Evolutionary conservation across 768 basidiomycete genomes (phyloP).

Genomic region (Tylopilus rubrobrunneus): DNA sequence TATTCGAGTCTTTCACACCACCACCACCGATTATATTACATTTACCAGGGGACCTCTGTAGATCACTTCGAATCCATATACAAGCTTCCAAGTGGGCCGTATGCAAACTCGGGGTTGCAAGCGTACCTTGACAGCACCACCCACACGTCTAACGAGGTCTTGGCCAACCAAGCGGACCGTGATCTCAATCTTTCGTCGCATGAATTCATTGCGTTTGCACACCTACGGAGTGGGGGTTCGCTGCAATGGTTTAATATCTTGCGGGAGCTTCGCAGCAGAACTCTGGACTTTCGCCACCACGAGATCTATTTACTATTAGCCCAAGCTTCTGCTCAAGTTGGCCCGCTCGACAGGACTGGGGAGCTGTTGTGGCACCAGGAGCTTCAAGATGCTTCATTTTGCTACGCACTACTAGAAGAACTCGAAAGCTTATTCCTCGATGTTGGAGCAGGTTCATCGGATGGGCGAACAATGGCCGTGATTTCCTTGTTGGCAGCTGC

Average conservation of each 20-base stretch:
- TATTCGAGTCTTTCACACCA: neutral
- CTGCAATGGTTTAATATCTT: slow-evolving; percentile 31
- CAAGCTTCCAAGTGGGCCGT: slow-evolving; percentile 30
- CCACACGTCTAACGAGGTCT: slow-evolving; percentile 41
- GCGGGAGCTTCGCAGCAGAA: slow-evolving; percentile 39
- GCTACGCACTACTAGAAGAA: slow-evolving; percentile 34
- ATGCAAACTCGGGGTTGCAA: slow-evolving; percentile 29
- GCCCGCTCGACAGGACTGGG: slow-evolving; percentile 18
- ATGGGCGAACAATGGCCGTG: slow-evolving; percentile 30
- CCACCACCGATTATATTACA: neutral
- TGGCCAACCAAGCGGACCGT: slow-evolving; percentile 41
- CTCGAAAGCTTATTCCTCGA: slow-evolving; percentile 32
- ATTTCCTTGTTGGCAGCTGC: slow-evolving; percentile 31
- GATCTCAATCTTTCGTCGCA: slow-evolving; percentile 39
- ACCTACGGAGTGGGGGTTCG: slow-evolving; percentile 39
- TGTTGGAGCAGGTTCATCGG: slow-evolving; percentile 41
- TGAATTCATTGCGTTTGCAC: slow-evolving; percentile 43
- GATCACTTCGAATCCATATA: slow-evolving; percentile 2
- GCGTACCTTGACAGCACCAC: slow-evolving; percentile 33
- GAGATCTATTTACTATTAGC: slow-evolving; percentile 41
- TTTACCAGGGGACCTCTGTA: neutral
- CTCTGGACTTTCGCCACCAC: slow-evolving; percentile 35
- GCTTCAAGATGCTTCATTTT: slow-evolving; percentile 13
- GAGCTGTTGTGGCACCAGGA: slow-evolving; percentile 40
- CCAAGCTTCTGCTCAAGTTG: slow-evolving; percentile 45